Base-by-base conservation (phyloP, 495 filamentous ascomycete genomes). In the Annulohypoxylon nitens region DNA sequence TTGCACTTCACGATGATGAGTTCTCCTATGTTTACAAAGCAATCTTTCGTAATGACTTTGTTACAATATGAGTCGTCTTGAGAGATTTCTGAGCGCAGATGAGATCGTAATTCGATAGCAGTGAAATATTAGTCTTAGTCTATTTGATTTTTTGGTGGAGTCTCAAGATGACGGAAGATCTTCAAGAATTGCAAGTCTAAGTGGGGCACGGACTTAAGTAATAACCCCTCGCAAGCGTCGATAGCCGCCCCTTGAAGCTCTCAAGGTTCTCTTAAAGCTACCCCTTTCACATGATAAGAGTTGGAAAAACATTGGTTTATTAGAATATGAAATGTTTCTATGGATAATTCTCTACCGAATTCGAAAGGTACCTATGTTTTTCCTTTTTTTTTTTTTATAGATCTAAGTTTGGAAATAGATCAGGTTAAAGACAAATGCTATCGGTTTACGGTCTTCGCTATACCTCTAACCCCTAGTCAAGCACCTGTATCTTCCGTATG, bases 81-180 rank as follows among this genome's bases (percentile, higher is more conserved):
- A 12, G 2, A 25, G 20, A 18, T 45, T 34, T 43, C 14, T 16
- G 39, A 5, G 39, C 39, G 4, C 4, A n/a, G 12, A 3, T 43
- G 4, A 6, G 12, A 34, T 33, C 23, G 23, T 10, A n/a, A 30
- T 8, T 30, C 20, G 20, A 20, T 20, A 12, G 25, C 26, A 4
- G 48, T 53, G 25, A 53, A 26, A 53, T 25, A 53, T 53, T 53
- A 11, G 20, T 14, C 9, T 53, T 53, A 53, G 48, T 47, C 18
- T 20, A 18, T 12, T 47, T 53, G 37, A 7, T 48, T 16, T 48
- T 16, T 62, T 33, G 43, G 60, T 69, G 55, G 69, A 68, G 64
- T 59, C 30, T 53, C 20, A n/a, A 51, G 12, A 70, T 70, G 70
- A 73, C 64, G 64, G 59, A 73, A 68, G 64, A 73, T 73, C 61